Evolutionary conservation across 2,329 filamentous ascomycete species (phyloP), one percentile per base, ranked within the genome.

Genomic region (Aspergillus arachidicola): DNA sequence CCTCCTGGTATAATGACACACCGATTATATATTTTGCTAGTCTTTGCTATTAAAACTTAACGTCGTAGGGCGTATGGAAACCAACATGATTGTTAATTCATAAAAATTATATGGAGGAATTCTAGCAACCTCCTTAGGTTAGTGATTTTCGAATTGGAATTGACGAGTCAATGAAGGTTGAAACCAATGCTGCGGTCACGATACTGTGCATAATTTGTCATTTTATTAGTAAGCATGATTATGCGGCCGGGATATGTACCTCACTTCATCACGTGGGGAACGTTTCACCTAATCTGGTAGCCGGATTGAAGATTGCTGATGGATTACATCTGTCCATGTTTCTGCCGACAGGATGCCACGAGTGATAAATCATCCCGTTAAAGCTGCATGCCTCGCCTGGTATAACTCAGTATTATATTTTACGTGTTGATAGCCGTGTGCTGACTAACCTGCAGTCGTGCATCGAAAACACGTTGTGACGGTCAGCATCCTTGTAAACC

Each of bases 391-490:
- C 16, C 32, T 54, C 5, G 51, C 51, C 19, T 54, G 51, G 51
- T 54, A 54, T 36, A 23, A 7, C 4, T 6, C 51, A 2, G 30
- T 4, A 14, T 36, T 21, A 4, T 23, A 7, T 36, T 32, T 16
- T 30, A 11, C 21, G 10, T 23, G 21, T 16, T 23, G n/a, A 23
- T 14, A 14, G n/a, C 43, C 5, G 43, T 14, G 11, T n/a, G 16
- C 26, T 50, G 46, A 50, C 23, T 28, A 16, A 14, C 7, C 6
- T 30, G 9, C 16, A 58, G 58, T 56, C 51, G 53, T 21, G 32
- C 57, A 26, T 59, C 57, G 6, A 59, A 59, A 38, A 59, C 57
- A 51, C 57, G 46, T 4, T 59, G 57, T n/a, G 57, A 59, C 4
- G 57, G 57, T 3, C 30, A 38, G 34, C 43, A 59, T 12, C 46